Evolutionary conservation across 1,284 basidiomycete species (phyloP).

Genomic region (Trametes pubescens): DNA sequence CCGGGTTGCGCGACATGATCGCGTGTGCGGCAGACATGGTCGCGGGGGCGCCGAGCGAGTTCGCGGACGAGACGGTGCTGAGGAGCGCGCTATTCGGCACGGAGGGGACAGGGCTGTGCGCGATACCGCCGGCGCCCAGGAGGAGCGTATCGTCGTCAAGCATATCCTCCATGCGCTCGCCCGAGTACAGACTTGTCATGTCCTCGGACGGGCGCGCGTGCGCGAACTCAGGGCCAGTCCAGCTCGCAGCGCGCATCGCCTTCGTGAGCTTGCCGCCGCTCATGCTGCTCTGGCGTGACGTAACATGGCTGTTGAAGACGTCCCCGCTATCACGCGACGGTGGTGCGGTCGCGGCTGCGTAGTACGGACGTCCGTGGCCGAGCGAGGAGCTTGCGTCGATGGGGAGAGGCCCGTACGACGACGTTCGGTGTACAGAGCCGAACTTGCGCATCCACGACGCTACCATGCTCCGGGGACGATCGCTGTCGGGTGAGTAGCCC

Average conservation of each 20-base stretch:
- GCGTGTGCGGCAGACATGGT: conserved; percentile 37
- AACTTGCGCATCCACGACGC: conserved; percentile 33
- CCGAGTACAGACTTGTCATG: conserved; percentile 59
- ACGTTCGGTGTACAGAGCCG: conserved; percentile 25
- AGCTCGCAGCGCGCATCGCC: conserved; percentile 69
- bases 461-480: conserved; percentile 38
- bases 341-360: conserved; percentile 26
- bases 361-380: conserved; percentile 22
- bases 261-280: conserved; percentile 44
- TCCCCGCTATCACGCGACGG: conserved; percentile 45
- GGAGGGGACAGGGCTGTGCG: conserved; percentile 50
- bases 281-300: conserved; percentile 40
- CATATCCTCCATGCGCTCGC: conserved; percentile 48
- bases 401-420: conserved; percentile 30
- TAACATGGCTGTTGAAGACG: conserved; percentile 40
- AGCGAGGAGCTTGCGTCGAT: conserved; percentile 29
- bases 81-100: conserved; percentile 46
- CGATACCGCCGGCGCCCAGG: conserved; percentile 62
- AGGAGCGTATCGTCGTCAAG: conserved; percentile 58
- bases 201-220: conserved; percentile 53
- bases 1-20: conserved; percentile 34
- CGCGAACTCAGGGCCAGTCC: conserved; percentile 54
- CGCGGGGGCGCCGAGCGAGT: conserved; percentile 36
- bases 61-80: conserved; percentile 42
- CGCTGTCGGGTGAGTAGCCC: conserved; percentile 33